These are phyloP conservation scores for Penicillium sp. DNA, from an alignment of 2,329 filamentous ascomycete species.

Conservation along the genomic window DNA sequence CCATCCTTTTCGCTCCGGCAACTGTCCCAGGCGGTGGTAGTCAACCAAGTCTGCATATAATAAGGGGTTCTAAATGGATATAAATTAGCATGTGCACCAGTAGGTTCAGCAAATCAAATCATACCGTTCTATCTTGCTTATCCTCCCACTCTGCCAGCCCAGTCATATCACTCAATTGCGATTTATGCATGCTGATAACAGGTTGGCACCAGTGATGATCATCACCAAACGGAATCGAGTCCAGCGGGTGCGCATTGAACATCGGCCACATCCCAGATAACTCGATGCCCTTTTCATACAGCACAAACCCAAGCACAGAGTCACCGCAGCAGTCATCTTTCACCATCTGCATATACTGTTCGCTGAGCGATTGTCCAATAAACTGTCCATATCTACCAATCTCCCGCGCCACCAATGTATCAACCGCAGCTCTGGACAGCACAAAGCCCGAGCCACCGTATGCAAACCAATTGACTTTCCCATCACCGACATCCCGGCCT, in stretches of 20 bases:
- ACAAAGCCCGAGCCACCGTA: slow-evolving; percentile 51
- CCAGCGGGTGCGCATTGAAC: slow-evolving; percentile 49
- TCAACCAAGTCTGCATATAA: slow-evolving; percentile 31
- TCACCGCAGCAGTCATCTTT: slow-evolving; percentile 53
- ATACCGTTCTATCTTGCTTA: slow-evolving; percentile 19
- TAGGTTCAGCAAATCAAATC: not conserved
- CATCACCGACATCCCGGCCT: slow-evolving; percentile 24
- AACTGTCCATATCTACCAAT: slow-evolving; percentile 33
- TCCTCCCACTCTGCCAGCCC: slow-evolving; percentile 47
- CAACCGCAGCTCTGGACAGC: slow-evolving; percentile 46
- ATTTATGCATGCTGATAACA: slow-evolving; percentile 50
- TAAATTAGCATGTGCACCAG: not conserved
- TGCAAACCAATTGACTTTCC: slow-evolving; percentile 41
- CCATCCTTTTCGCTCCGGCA: slow-evolving; percentile 28
- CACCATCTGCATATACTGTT: slow-evolving; percentile 43
- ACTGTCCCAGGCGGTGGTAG: slow-evolving; percentile 23
- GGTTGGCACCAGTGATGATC: slow-evolving; percentile 52
- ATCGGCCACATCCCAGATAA: slow-evolving; percentile 50
- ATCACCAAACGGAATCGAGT: slow-evolving; percentile 46
- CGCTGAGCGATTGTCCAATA: slow-evolving; percentile 36
- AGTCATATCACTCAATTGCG: slow-evolving; percentile 47
- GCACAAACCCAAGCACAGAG: slow-evolving; percentile 49
- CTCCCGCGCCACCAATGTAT: slow-evolving; percentile 34
- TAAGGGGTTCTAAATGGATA: slow-evolving; percentile 12
- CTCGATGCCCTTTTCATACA: slow-evolving; percentile 45